phyloP scores from a whole-genome alignment of 805 yeast species.

The Scheffersomyces spartinae region DNA sequence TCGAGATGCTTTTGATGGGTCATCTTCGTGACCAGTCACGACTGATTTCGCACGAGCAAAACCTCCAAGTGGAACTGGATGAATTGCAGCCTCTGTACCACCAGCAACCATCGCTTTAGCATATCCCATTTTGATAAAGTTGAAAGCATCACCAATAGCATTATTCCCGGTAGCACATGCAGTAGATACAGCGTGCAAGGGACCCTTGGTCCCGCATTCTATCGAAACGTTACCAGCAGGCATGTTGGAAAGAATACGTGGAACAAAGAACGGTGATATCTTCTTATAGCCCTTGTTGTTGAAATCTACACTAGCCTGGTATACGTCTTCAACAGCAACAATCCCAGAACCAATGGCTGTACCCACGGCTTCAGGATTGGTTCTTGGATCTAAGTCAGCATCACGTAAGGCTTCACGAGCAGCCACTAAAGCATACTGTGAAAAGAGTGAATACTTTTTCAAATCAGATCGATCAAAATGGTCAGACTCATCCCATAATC shows the following conservation, averaged over 20 bases:
- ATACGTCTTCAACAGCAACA: constrained; percentile 70
- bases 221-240: constrained; percentile 89
- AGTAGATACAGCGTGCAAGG: constrained; percentile 78
- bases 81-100: constrained; percentile 81
- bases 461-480: constrained; percentile 39
- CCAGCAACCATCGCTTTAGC: constrained; percentile 88
- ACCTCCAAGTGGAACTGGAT: constrained; percentile 81
- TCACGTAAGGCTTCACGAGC: constrained; percentile 67
- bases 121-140: constrained; percentile 68
- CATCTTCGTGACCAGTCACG: constrained; percentile 48
- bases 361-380: constrained; percentile 35
- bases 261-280: constrained; percentile 80
- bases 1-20: constrained; percentile 58
- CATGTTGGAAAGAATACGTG: constrained; percentile 79
- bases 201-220: constrained; percentile 65
- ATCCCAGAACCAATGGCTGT: constrained; percentile 91
- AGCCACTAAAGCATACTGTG: constrained; percentile 72
- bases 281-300: constrained; percentile 44
- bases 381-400: constrained; percentile 40
- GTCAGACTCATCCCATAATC: constrained; percentile 40
- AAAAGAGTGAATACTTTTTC: constrained; percentile 56
- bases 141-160: constrained; percentile 84
- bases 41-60: constrained; percentile 84
- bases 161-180: constrained; percentile 98
- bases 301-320: constrained; percentile 48